Evolutionary conservation across 169 alveolate genomes (phyloP).

Genomic region (Cryptosporidium sp.): DNA sequence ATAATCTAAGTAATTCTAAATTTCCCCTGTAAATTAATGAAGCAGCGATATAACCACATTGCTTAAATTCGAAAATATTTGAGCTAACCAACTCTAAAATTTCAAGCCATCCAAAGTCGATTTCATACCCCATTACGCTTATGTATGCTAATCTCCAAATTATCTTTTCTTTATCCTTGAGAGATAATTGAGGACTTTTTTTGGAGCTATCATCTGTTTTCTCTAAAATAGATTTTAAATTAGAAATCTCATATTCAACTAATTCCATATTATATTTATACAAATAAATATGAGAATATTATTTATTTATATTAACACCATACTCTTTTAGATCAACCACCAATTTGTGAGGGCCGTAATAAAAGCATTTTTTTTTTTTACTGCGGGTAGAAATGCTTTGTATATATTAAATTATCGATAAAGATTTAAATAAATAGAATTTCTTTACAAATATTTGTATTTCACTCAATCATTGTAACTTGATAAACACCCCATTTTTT

Average conservation of each 20-base stretch:
- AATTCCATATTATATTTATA: conserved; percentile 14
- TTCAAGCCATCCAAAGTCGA: conserved; percentile 69
- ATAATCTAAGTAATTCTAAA: conserved; percentile 44
- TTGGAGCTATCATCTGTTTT: not conserved
- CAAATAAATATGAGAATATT: not conserved
- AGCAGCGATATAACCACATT: conserved; percentile 66
- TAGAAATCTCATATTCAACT: conserved; percentile 32
- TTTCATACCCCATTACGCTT: conserved; percentile 26
- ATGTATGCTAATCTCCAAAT: conserved; percentile 58
- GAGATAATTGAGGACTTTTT: conserved; percentile 4
- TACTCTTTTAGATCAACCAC: not conserved
- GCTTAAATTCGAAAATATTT: conserved; percentile 8
- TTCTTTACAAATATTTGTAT: no score
- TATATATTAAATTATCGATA: not conserved
- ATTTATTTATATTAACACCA: conserved; percentile 2
- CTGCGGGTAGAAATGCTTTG: not conserved
- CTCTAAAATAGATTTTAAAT: not conserved
- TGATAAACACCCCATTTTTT: not conserved
- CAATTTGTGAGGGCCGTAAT: not conserved
- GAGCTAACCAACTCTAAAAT: conserved; percentile 47
- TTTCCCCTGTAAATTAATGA: conserved; percentile 18
- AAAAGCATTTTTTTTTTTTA: not conserved
- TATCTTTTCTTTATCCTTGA: conserved; percentile 43
- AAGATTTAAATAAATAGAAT: not conserved
- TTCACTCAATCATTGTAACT: not conserved